These are phyloP conservation scores for Ogataea pini DNA, from an alignment of 805 yeast species.

Conservation along the genomic window DNA sequence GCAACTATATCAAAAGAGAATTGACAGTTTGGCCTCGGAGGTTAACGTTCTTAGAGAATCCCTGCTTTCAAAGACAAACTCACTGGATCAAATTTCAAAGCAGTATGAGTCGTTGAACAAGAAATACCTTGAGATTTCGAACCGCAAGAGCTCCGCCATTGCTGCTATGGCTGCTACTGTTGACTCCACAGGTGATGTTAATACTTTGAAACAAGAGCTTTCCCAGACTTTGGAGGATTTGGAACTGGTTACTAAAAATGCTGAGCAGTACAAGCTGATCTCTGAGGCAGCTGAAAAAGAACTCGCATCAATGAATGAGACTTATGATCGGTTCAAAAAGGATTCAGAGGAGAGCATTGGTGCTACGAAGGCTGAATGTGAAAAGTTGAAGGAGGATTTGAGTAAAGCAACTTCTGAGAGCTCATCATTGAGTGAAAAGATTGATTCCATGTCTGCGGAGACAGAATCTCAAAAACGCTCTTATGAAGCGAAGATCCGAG, in stretches of 20 bases:
- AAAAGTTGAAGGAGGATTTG: slow-evolving; percentile 16
- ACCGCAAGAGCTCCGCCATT: slow-evolving; percentile 32
- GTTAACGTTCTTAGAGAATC: slow-evolving; percentile 43
- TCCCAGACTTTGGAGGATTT: slow-evolving; percentile 51
- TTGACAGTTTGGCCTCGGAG: slow-evolving; percentile 53
- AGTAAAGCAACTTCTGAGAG: slow-evolving; percentile 15
- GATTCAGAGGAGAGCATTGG: slow-evolving; percentile 27
- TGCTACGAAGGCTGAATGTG: slow-evolving; percentile 14
- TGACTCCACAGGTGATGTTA: slow-evolving; percentile 25
- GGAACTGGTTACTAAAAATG: slow-evolving; percentile 55
- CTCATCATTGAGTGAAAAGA: slow-evolving; percentile 15
- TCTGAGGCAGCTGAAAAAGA: slow-evolving; percentile 70
- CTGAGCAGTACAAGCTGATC: slow-evolving; percentile 61
- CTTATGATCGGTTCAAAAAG: slow-evolving; percentile 50
- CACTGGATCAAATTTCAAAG: slow-evolving; percentile 40
- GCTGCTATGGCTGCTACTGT: slow-evolving; percentile 26
- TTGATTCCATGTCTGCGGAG: slow-evolving; percentile 14
- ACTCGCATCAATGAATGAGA: slow-evolving; percentile 50
- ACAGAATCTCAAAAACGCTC: slow-evolving; percentile 14
- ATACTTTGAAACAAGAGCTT: slow-evolving; percentile 34
- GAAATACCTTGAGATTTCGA: slow-evolving; percentile 31
- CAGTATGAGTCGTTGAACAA: slow-evolving; percentile 39
- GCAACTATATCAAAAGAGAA: slow-evolving; percentile 57
- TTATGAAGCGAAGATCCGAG: slow-evolving; percentile 22
- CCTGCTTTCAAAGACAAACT: slow-evolving; percentile 41